Conservation (phyloP, 2,329 filamentous ascomycete genomes). For the Colletotrichum chlorophyti region DNA sequence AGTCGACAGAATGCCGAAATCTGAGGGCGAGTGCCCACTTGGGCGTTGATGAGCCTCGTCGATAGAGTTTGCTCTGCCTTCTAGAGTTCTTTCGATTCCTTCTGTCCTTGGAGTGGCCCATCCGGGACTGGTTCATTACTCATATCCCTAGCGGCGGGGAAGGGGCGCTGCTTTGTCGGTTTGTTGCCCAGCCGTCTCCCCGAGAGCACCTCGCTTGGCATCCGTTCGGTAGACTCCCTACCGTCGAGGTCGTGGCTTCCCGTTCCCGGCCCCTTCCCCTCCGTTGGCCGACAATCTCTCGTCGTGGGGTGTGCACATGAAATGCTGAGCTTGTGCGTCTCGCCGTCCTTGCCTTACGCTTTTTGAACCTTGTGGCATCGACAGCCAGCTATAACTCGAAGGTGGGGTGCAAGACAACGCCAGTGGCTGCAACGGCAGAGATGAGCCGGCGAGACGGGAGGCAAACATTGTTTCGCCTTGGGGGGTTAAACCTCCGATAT, state of each 20-base stretch:
- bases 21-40: neutral
- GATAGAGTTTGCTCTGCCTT: neutral
- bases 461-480: constrained; percentile 24
- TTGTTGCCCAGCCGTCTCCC: neutral
- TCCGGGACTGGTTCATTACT: neutral
- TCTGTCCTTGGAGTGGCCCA: neutral
- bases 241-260: neutral
- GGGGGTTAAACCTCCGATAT: constrained; percentile 10
- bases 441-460: constrained; percentile 13
- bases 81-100: neutral
- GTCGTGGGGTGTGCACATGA: neutral
- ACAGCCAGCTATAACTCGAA: neutral
- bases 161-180: too few relatives aligned
- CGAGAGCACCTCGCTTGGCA: constrained; percentile 3
- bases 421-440: constrained; percentile 9
- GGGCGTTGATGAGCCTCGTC: neutral
- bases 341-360: neutral
- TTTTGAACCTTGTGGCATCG: too few relatives aligned
- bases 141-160: constrained; percentile 3
- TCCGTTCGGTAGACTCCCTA: neutral
- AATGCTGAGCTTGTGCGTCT: neutral
- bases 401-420: neutral
- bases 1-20: neutral
- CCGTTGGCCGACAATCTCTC: constrained; percentile 9
- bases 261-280: neutral